Conservation (phyloP, 805 yeast genomes). For the Teunomyces panamensis region DNA sequence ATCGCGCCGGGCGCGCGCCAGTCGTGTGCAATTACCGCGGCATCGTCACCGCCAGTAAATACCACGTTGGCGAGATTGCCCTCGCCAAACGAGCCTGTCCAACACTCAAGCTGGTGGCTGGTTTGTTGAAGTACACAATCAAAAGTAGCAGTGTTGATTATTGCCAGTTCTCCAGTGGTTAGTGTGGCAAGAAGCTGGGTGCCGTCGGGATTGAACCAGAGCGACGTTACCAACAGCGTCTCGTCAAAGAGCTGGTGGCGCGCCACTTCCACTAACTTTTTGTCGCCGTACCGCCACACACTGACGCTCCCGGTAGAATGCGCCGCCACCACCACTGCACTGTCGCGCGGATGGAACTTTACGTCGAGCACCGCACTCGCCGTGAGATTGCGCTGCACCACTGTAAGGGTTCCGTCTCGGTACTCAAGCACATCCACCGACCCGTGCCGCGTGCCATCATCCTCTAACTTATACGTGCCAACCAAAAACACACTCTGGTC, state of each 20-base stretch:
- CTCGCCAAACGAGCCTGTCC: constrained; percentile 79
- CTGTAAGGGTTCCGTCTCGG: constrained; percentile 11
- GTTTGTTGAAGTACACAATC: constrained; percentile 25
- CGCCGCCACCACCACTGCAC: constrained; percentile 50
- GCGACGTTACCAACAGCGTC: constrained; percentile 58
- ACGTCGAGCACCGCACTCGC: constrained; percentile 74
- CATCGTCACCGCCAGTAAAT: constrained; percentile 91
- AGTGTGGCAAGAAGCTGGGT: constrained; percentile 52
- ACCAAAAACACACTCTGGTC: constrained; percentile 50
- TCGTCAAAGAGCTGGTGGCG: constrained; percentile 45
- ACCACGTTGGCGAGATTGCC: constrained; percentile 55
- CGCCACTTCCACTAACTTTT: constrained; percentile 11
- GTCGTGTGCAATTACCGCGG: constrained; percentile 72
- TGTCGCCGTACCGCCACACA: constrained; percentile 51
- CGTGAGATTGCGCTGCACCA: constrained; percentile 32
- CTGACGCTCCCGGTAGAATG: constrained; percentile 79
- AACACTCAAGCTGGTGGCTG: constrained; percentile 73
- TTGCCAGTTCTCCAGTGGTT: constrained; percentile 62
- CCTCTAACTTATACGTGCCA: constrained; percentile 80
- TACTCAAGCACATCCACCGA: constrained; percentile 43
- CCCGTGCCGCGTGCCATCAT: constrained; percentile 63
- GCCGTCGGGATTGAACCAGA: constrained; percentile 50
- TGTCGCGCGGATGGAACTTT: constrained; percentile 59
- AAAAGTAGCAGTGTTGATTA: constrained; percentile 29
- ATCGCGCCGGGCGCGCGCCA: constrained; percentile 36